Evolutionary conservation across 2,329 filamentous ascomycete species (phyloP).

Genomic region (Fusarium euwallaceae): DNA sequence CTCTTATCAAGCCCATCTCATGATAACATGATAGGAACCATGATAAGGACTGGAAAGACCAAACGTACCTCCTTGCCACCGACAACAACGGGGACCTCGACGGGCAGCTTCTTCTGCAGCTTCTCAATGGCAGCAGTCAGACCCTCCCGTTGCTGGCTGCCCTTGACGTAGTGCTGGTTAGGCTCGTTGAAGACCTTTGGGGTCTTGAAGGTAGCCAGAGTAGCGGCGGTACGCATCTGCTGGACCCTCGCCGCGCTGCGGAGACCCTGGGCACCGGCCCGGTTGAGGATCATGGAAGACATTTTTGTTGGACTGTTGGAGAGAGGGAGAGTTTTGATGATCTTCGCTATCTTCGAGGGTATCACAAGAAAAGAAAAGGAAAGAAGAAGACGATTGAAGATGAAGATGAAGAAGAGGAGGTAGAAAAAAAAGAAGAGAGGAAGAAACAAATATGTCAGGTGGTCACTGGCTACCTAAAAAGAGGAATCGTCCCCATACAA

Average conservation of each 20-base stretch:
- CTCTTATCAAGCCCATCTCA: not conserved
- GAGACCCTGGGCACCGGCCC: constrained; percentile 50
- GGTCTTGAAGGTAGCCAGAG: constrained; percentile 87
- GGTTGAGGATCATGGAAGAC: constrained; percentile 52
- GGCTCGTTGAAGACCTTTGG: constrained; percentile 92
- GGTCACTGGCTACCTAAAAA: constrained; percentile 29
- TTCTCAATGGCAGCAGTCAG: constrained; percentile 80
- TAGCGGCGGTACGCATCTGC: constrained; percentile 59
- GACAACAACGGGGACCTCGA: constrained; percentile 86
- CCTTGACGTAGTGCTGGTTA: constrained; percentile 94
- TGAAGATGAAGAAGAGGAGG: constrained; percentile 1
- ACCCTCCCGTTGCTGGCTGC: constrained; percentile 81
- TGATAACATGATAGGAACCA: not conserved
- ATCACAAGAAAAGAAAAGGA: constrained; percentile 35
- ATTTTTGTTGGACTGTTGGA: constrained; percentile 38
- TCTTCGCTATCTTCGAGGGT: constrained; percentile 39
- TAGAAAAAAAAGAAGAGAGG: constrained; percentile 13
- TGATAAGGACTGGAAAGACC: not conserved
- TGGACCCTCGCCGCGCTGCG: constrained; percentile 47
- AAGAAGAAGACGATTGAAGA: constrained; percentile 20
- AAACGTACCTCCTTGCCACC: constrained; percentile 80
- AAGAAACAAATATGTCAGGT: constrained; percentile 6
- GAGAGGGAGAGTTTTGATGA: not conserved
- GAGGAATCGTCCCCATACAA: constrained; percentile 31
- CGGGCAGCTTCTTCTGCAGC: constrained; percentile 75